phyloP scores from a whole-genome alignment of 805 yeast species.

The Hanseniaspora meyeri region DNA sequence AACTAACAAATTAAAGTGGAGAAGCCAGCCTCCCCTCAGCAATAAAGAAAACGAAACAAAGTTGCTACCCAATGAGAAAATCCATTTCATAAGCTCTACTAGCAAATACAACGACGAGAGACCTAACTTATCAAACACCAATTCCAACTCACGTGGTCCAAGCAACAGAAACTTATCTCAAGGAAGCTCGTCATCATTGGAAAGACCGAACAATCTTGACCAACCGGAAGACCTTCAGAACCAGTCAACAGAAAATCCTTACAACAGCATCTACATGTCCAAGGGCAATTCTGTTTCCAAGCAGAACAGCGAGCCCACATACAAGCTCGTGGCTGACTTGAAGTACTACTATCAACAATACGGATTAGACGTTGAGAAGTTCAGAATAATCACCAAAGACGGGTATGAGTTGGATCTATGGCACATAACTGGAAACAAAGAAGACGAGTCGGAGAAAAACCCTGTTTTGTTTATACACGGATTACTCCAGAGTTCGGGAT shows the following conservation, averaged over 20 bases:
- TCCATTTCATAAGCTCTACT: constrained; percentile 10
- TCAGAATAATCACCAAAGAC: constrained; percentile 58
- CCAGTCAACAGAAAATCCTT: constrained; percentile 22
- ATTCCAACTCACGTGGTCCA: background rate
- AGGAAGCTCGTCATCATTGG: constrained; percentile 7
- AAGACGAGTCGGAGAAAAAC: constrained; percentile 24
- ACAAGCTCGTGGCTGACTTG: constrained; percentile 39
- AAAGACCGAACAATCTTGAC: background rate
- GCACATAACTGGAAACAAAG: constrained; percentile 32
- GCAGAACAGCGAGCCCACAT: constrained; percentile 13
- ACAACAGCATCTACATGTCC: constrained; percentile 19
- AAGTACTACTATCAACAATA: constrained; percentile 54
- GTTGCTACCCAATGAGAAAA: constrained; percentile 14
- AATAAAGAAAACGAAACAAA: constrained; percentile 16
- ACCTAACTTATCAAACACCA: constrained; percentile 8
- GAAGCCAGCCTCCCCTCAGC: constrained; percentile 24
- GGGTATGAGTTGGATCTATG: constrained; percentile 63
- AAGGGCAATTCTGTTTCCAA: constrained; percentile 15
- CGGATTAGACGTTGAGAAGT: constrained; percentile 47
- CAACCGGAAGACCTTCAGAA: background rate
- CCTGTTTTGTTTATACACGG: constrained; percentile 82
- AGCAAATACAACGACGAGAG: constrained; percentile 11
- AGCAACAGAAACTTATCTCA: constrained; percentile 12
- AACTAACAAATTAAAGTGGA: constrained; percentile 20
- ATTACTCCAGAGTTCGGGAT: constrained; percentile 72